Base-by-base conservation (phyloP, 164 flowering plant genomes). In the Nymphaea thermarum region DNA sequence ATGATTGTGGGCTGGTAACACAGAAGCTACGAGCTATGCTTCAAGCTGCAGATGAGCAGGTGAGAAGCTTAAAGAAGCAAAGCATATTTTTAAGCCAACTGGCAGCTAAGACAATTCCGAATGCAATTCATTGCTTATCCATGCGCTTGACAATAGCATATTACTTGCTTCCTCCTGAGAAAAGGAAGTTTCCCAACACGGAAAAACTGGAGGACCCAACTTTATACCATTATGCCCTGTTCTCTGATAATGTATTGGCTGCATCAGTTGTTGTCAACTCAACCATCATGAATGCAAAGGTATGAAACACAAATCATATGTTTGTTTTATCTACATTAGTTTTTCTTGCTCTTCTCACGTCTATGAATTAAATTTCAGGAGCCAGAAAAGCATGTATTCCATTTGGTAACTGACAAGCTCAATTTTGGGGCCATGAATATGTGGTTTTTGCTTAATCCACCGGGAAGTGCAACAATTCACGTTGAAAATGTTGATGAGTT, bases 221-320 rank as follows among this genome's bases (percentile, higher is more conserved):
- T 71, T 93, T 92, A 66, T 87, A 81, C 73, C 98, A 95, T 72
- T 95, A 92, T 84, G 97, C 98, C 57, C 87, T 95, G 60, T 95
- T 95, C 81, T 95, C 98, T 63, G 99, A 95, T 70, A 95, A 95
- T 77, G 99, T 95, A 62, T 77, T 95, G 78, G 99, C 99, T 81
- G 98, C 99, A 63, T 95, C 98, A 12, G 98, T 90, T 43, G 99
- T 95, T 67, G 97, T 95, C 76, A 95, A 90, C 82, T 95, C 99
- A 72, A 79, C 99, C 10, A 63, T 95, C 74, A 72, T 71, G 78
- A 92, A 95, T 82, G 97, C 98, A 65, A 89, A 95, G 97, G 99
- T 95, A 76, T 72, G 67, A 45, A 18, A n/a, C 6, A 6, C 8
- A 41, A 45, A 43, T 43, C 18, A 61, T 43, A 42, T 43, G 41